Evolutionary conservation across 306 rosid genomes (phyloP), one percentile per base, ranked within the genome.

Genomic region (Betula pendula): DNA sequence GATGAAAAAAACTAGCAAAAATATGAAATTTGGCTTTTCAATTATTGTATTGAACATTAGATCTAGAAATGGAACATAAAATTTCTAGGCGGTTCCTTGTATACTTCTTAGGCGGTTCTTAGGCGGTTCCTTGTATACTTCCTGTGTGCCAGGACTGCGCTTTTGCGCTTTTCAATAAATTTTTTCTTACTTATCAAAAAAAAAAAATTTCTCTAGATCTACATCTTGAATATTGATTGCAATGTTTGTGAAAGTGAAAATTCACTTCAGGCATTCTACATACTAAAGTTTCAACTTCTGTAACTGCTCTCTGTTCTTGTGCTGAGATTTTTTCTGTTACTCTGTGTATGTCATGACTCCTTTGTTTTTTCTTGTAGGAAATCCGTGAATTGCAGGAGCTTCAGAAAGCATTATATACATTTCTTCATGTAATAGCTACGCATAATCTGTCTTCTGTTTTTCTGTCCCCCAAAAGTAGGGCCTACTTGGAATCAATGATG

Each of bases 371-470:
- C 63, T 58, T 82, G 81, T 63, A 95, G 98, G 98, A 95, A 89
- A 84, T 92, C 79, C 96, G 97, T 45, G 98, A 95, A 78, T 82
- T 95, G 85, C 97, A 90, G 86, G 98, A 95, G 84, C 97, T 95
- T 83, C 98, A 92, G 74, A 90, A 86, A 68, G 88, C 86, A 66
- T 84, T 95, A 59, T 89, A 85, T 84, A 89, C 97, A 38, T 95
- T 95, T 91, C 97, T 95, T 53, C 97, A 95, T 55, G 97, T 92
- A 87, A 89, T 95, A 70, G 48, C 92, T 42, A 81, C 93, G 24
- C 97, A 92, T 68, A 90, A 88, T 67, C 86, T 95, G 62, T 95
- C 98, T 75, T 81, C 89, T 38, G 81, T 95, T 68, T 92, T 95
- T 79, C 85, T 95, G 75, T 88, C 96, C 85, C 91, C 93, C n/a